Percentiles rank a stretch among this genome's conserved stretches.
phyloP scores from a whole-genome alignment of 2,329 filamentous ascomycete genomes.

The Colletotrichum chrysophilum region DNA sequence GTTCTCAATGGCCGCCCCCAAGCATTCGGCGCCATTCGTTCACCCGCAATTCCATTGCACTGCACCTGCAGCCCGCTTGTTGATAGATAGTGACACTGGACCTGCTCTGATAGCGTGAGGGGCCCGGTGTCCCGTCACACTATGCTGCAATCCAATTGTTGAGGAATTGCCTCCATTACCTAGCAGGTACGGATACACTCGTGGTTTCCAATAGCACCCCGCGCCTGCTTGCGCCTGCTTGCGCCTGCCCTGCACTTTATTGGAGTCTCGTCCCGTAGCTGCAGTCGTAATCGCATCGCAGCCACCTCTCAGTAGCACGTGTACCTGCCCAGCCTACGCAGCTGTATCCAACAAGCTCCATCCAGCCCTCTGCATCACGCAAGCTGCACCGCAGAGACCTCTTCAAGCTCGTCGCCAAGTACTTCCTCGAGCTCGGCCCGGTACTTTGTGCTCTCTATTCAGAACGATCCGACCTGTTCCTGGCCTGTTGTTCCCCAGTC shows the following conservation, averaged over 20 bases:
- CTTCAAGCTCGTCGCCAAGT: neutral
- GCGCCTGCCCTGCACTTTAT: neutral
- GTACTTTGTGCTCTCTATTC: neutral
- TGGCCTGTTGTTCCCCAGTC: conserved; percentile 1
- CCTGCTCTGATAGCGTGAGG: neutral
- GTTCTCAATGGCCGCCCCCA: neutral
- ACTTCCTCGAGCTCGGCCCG: neutral
- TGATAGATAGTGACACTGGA: neutral
- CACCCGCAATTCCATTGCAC: neutral
- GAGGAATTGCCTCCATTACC: neutral
- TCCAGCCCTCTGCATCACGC: neutral
- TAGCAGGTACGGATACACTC: no score
- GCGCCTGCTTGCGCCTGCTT: neutral
- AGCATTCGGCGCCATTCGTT: neutral
- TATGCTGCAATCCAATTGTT: neutral
- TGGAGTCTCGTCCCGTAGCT: neutral
- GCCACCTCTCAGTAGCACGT: neutral
- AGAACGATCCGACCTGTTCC: neutral
- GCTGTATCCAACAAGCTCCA: neutral
- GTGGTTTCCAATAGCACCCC: neutral
- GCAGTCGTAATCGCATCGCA: conserved; percentile 12
- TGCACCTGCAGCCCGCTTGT: neutral
- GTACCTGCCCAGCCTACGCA: neutral
- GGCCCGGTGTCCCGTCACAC: neutral
- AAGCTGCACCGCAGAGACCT: neutral